Base-by-base conservation (phyloP, 1,139 yeast species). In the Sugiyamaella sp. region DNA sequence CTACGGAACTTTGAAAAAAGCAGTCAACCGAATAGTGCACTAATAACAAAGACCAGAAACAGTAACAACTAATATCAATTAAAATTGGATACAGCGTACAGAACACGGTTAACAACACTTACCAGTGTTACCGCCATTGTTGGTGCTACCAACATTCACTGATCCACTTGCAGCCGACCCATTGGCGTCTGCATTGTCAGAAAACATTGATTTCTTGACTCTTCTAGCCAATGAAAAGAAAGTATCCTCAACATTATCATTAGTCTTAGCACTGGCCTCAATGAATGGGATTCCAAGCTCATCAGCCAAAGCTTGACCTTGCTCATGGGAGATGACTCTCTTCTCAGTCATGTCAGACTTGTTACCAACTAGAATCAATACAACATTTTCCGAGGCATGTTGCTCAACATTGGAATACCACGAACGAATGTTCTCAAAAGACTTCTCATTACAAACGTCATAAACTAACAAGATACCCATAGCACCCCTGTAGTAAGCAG, bases 401-500 rank as follows among this genome's bases (percentile, higher is more conserved):
- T 90, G 97, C 69, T 90, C 88, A 44, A 93, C 97, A 32, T 97
- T 91, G 65, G 87, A 84, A 74, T 81, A 88, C 99, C 99, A 93
- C 64, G 89, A 88, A 69, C 89, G 89, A 61, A 82, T 77, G 65
- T 82, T 84, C 66, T 86, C 90, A 74, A 93, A 95, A 41, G 97
- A 87, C 73, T 95, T 84, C 66, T 90, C 90, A 72, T 95, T 98
- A 38, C 96, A 87, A 53, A 93, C 98, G 72, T 93, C 99, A 73
- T 93, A 93, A 49, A 93, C 96, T 63, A 93, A 81, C 56, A 93
- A 84, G 70, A 95, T 93, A 59, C 99, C 99, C 95, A 90, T 89
- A 56, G 99, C 99, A 54, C 98, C 97, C 73, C 99, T 84, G 76
- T 95, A 93, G 74, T 95, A 93, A 8, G 99, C 97, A 19, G 98